Evolutionary conservation across 2,329 filamentous ascomycete species (phyloP), one percentile per base, ranked within the genome.

Genomic region (Fonsecaea nubica): DNA sequence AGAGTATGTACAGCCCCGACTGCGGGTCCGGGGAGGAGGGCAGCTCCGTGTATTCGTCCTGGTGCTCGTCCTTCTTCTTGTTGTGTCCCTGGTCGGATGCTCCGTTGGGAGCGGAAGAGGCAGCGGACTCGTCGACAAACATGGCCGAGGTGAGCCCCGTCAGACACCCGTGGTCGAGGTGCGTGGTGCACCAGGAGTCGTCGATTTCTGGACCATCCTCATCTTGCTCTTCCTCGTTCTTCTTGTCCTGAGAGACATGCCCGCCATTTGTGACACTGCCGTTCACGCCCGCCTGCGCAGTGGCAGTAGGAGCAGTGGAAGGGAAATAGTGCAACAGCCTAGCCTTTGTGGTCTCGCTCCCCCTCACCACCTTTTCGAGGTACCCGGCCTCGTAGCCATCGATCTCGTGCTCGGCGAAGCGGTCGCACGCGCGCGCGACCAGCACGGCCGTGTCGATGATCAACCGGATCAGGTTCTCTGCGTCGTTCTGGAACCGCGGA

Each of bases 111-210:
- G 18, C 9, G 40, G 53, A 32, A 25, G 18, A 3, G 30, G 53
- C 18, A 12, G 33, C 81, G 74, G 9, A 76, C 80, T 98, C 94
- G 75, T 98, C 92, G 69, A 98, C 85, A 78, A 96, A 98, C 93
- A 98, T 97, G 72, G 94, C 93, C 2, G 91, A 94, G 0, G 95
- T 99, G 38, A 99, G 84, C 13, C 93, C 94, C 0, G 95, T 99
- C 36, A 99, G 84, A 76, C 94, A 98, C 52, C 95, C 93, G 74
- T 97, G 93, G 78, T 98, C 94, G 64, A 95, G 65, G 67, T 84
- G 82, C 2, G 81, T 83, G 8, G 93, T 92, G 78, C 94, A 99
- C 95, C 95, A 99, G 80, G 96, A 92, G 77, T 97, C 93, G 67
- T 92, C 89, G n/a, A 80, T 68, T 0, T 63, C 63, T 4, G 21